phyloP scores from a whole-genome alignment of 805 yeast genomes.

The Myxozyma geophila region DNA sequence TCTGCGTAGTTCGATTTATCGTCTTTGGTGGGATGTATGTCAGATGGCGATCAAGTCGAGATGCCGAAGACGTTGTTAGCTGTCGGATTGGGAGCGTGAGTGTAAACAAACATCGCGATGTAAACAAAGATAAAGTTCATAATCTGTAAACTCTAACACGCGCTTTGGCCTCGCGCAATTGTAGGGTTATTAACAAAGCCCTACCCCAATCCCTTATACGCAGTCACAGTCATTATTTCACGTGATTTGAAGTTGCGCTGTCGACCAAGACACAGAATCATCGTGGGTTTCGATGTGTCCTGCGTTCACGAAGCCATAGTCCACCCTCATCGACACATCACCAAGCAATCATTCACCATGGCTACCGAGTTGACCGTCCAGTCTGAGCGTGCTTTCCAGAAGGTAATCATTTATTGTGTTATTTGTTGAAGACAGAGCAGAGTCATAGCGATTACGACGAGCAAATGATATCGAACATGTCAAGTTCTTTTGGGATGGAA shows the following conservation, averaged over 20 bases:
- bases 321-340: conserved; percentile 7
- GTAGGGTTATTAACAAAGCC: conserved; percentile 4
- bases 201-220: conserved; percentile 3
- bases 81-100: conserved; percentile 1
- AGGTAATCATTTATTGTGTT: conserved; percentile 64
- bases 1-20: too few species aligned
- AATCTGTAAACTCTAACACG: background rate
- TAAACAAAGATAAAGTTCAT: conserved; percentile 1
- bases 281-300: conserved; percentile 12
- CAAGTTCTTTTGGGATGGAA: background rate
- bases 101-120: conserved; percentile 11
- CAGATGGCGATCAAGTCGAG: too few species aligned
- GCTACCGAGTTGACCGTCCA: conserved; percentile 99
- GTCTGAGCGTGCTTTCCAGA: conserved; percentile 99
- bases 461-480: background rate
- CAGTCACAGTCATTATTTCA: conserved; percentile 7
- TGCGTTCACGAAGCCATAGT: background rate
- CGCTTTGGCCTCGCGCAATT: background rate
- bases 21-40: too few species aligned
- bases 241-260: conserved; percentile 5
- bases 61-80: background rate
- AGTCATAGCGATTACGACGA: background rate
- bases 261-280: conserved; percentile 6
- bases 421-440: background rate
- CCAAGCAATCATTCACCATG: conserved; percentile 53